Evolutionary conservation across 2,329 filamentous ascomycete genomes (phyloP), one percentile per base, ranked within the genome.

Genomic region (Ophiostoma sp.): DNA sequence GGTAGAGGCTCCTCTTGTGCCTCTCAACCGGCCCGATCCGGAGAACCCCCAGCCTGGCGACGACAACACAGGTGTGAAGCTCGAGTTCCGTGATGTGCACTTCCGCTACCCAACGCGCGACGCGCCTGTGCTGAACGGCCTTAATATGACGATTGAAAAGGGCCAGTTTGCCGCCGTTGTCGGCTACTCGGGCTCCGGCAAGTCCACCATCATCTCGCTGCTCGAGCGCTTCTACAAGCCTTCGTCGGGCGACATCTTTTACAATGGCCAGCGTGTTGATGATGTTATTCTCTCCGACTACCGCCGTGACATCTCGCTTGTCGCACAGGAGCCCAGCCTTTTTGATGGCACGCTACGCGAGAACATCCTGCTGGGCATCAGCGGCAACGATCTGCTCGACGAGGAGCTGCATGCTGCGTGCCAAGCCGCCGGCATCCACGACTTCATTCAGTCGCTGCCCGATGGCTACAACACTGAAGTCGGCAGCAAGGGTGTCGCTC

Each of bases 61-160:
- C 11, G 66, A 72, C 12, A 75, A 76, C 62, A 73, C 72, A 69
- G 75, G 75, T 8, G 75, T 75, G 47, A 79, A 80, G 58, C 83
- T 91, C 71, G 86, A 91, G 73, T 88, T 91, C 75, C 81, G 84
- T 18, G 83, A 88, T 70, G 87, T 91, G 3, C 87, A 89, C 75
- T 91, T 91, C 80, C 81, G 86, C 62, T 91, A 91, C 72, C 88
- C 88, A 1, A 89, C 87, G 1, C 81, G 89, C 4, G 87, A 90
- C 69, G 86, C 87, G 68, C 85, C 87, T n/a, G 87, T 91, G 0
- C 81, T 91, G 8, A 85, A 85, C 40, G 88, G 88, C 0, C 77
- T 90, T 18, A 83, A 86, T 74, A 77, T 87, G 45, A 79, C 77
- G 0, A 72, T 74, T 42, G 72, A 75, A 66, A 75, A 76, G 47